A percentile compares a stretch with the other conserved stretches of the same genome.
Evolutionary conservation across 2,329 filamentous ascomycete species (phyloP).

Genomic region (Sporothrix protearum): DNA sequence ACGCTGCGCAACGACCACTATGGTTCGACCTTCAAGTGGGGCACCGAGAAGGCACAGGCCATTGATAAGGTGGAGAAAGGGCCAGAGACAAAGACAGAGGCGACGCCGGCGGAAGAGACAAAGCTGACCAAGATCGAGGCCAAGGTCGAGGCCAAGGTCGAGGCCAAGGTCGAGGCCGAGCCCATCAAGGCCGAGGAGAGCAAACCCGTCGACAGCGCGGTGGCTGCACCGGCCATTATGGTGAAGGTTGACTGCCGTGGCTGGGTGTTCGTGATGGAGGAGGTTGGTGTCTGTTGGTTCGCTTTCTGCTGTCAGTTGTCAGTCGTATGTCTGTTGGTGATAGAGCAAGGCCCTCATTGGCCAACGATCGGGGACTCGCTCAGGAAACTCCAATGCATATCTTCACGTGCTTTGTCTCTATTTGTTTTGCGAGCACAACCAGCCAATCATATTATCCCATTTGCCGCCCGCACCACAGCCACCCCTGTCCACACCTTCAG

Average conservation of each 20-base stretch:
- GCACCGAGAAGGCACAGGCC: slow-evolving; percentile 9
- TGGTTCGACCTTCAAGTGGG: slow-evolving; percentile 13
- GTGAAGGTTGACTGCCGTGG: background rate
- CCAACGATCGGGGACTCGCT: background rate
- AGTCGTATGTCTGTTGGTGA: background rate
- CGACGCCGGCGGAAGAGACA: background rate
- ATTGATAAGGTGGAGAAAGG: background rate
- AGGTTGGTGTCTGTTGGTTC: background rate
- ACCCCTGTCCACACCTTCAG: background rate
- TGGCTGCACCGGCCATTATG: slow-evolving; percentile 1
- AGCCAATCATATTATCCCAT: slow-evolving; percentile 25
- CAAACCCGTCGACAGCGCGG: slow-evolving; percentile 17
- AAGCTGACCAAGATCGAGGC: background rate
- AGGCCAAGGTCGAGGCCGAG: background rate
- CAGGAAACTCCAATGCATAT: background rate
- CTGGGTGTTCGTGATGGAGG: background rate
- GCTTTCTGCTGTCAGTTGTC: background rate
- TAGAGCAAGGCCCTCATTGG: background rate
- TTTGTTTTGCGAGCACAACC: background rate
- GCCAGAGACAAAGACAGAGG: background rate
- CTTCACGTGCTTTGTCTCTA: background rate
- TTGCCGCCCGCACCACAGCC: slow-evolving; percentile 26
- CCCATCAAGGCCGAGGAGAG: background rate
- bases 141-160: background rate
- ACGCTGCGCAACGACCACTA: slow-evolving; percentile 19